A percentile compares a stretch with the other conserved stretches of the same genome.
phyloP scores from a whole-genome alignment of 1,284 basidiomycete species.

The Phylloboletellus chloephorus region DNA sequence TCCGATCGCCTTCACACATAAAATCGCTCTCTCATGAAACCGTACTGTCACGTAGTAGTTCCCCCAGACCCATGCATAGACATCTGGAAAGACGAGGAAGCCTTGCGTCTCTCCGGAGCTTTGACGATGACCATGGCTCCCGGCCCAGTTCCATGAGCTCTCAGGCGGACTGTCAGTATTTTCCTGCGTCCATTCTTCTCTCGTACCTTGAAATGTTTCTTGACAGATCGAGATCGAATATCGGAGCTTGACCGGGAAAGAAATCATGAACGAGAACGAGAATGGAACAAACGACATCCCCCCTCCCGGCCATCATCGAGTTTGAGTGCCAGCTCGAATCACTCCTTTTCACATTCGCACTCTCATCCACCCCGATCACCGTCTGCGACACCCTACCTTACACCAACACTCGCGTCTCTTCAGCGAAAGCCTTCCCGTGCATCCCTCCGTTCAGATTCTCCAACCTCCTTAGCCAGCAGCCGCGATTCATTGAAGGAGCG shows the following conservation, averaged over 20 bases:
- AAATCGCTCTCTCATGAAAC: conserved; percentile 24
- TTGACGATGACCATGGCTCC: conserved; percentile 38
- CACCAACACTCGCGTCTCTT: conserved; percentile 32
- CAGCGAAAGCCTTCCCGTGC: conserved; percentile 28
- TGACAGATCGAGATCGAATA: conserved; percentile 41
- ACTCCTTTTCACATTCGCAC: conserved; percentile 31
- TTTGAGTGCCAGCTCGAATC: conserved; percentile 31
- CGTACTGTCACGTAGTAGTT: conserved; percentile 20
- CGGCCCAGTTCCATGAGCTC: conserved; percentile 42
- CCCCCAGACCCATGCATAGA: conserved; percentile 17
- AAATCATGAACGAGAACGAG: conserved; percentile 43
- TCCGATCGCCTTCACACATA: conserved; percentile 22
- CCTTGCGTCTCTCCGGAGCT: conserved; percentile 32
- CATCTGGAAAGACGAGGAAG: conserved; percentile 33
- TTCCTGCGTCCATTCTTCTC: background rate
- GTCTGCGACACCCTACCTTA: conserved; percentile 29
- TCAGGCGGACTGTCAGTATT: conserved; percentile 42
- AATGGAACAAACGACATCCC: conserved; percentile 50
- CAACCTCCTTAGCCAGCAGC: conserved; percentile 36
- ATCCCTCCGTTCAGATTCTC: conserved; percentile 39
- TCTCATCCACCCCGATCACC: conserved; percentile 33
- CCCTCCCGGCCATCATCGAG: conserved; percentile 29
- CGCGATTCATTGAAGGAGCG: conserved; percentile 32
- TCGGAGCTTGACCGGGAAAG: conserved; percentile 40
- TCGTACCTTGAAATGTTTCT: conserved; percentile 4